These are phyloP conservation scores for Torulaspora gathmanii DNA, from an alignment of 805 yeast genomes.

Conservation along the genomic window DNA sequence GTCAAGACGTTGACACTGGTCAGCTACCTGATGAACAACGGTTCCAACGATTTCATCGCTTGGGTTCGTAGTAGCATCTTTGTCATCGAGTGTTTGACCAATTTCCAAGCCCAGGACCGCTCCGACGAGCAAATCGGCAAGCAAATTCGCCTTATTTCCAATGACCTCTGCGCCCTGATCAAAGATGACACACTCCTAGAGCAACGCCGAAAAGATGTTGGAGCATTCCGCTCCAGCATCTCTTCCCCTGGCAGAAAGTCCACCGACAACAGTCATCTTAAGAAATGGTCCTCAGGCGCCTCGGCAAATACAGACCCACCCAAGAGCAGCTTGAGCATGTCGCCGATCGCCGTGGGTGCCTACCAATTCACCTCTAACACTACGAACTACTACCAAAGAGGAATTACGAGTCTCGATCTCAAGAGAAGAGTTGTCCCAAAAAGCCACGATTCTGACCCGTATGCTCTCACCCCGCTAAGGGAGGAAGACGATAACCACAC, in stretches of 20 bases:
- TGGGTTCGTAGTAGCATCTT: constrained; percentile 41
- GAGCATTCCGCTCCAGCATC: constrained; percentile 33
- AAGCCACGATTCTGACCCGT: not conserved
- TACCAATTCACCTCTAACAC: constrained; percentile 10
- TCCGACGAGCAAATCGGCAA: constrained; percentile 35
- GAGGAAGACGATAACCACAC: constrained; percentile 21
- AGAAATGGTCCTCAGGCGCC: constrained; percentile 8
- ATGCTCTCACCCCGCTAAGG: constrained; percentile 26
- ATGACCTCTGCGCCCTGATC: constrained; percentile 37
- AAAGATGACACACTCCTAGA: constrained; percentile 28
- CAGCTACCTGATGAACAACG: constrained; percentile 49
- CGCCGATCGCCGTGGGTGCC: constrained; percentile 4
- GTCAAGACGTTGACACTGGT: constrained; percentile 51
- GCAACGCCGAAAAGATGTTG: constrained; percentile 26
- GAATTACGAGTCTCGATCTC: constrained; percentile 19
- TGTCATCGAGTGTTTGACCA: constrained; percentile 33
- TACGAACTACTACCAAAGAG: constrained; percentile 7
- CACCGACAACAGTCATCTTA: constrained; percentile 33
- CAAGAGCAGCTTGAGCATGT: not conserved
- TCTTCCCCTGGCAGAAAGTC: constrained; percentile 35
- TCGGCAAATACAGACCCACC: constrained; percentile 2
- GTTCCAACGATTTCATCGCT: constrained; percentile 45
- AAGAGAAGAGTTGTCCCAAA: constrained; percentile 5
- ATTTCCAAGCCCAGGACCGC: constrained; percentile 32
- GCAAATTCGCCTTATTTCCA: constrained; percentile 40